Conservation (phyloP, 495 filamentous ascomycete genomes). For the Aspergillus campestris region DNA sequence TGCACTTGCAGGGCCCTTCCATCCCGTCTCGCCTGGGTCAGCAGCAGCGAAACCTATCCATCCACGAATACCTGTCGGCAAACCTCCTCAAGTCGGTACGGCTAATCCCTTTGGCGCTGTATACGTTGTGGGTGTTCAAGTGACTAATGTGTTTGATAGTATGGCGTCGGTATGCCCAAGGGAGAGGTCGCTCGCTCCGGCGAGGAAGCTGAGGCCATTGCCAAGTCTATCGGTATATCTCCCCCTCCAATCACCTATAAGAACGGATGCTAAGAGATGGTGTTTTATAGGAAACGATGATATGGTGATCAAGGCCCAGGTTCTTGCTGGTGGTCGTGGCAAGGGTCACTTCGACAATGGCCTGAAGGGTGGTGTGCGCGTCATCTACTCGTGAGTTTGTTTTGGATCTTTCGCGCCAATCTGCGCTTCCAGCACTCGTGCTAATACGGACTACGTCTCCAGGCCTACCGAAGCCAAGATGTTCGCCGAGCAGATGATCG, state of each 20-base stretch:
- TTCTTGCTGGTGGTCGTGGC: slow-evolving; percentile 92
- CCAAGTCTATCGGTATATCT: slow-evolving; percentile 68
- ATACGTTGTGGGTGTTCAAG: background rate
- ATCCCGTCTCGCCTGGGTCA: slow-evolving; percentile 38
- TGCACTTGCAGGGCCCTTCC: slow-evolving; percentile 35
- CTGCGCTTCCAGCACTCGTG: background rate
- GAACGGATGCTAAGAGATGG: slow-evolving; percentile 19
- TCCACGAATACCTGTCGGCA: slow-evolving; percentile 95
- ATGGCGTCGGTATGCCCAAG: slow-evolving; percentile 87
- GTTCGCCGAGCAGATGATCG: slow-evolving; percentile 99
- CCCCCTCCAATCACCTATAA: slow-evolving; percentile 2
- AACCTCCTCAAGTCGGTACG: slow-evolving; percentile 74
- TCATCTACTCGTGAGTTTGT: slow-evolving; percentile 83
- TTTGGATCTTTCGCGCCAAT: background rate
- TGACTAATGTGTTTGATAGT: slow-evolving; percentile 46
- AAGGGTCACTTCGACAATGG: slow-evolving; percentile 98
- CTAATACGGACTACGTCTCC: slow-evolving; percentile 14
- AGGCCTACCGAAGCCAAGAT: slow-evolving; percentile 84
- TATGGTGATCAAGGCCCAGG: slow-evolving; percentile 99
- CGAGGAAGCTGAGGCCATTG: slow-evolving; percentile 84
- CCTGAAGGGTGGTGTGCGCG: slow-evolving; percentile 94
- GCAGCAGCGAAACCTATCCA: slow-evolving; percentile 81
- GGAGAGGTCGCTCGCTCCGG: slow-evolving; percentile 75
- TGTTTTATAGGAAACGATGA: slow-evolving; percentile 64
- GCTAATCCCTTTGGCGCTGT: background rate